A percentile compares a stretch with the other conserved stretches of the same genome.
Conservation (phyloP, 163 green algal genomes). For the Chlorella variabilis region DNA sequence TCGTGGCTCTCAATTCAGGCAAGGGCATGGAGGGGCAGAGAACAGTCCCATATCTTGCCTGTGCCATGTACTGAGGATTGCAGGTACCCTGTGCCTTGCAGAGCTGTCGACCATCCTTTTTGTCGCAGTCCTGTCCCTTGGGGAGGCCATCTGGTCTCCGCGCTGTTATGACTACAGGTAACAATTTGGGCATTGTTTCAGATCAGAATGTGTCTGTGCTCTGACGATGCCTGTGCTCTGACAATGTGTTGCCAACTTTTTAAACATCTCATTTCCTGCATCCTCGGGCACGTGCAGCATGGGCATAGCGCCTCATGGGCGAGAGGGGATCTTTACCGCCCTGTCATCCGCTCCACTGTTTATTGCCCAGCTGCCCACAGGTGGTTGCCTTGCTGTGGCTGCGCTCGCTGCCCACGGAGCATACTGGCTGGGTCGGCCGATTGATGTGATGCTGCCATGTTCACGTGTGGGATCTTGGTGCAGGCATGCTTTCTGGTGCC, state of each 20-base stretch:
- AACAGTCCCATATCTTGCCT: too few relatives aligned
- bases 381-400: neutral
- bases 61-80: neutral
- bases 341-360: slow-evolving; percentile 67
- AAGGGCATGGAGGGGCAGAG: too few relatives aligned
- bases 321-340: slow-evolving; percentile 66
- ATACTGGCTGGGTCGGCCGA: neutral
- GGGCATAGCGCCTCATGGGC: slow-evolving; percentile 60
- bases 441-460: neutral
- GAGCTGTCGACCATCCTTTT: slow-evolving; percentile 56
- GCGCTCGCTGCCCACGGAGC: too few relatives aligned
- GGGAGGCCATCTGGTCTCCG: slow-evolving; percentile 69
- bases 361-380: slow-evolving; percentile 66
- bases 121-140: slow-evolving; percentile 68
- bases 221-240: neutral
- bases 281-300: too few relatives aligned
- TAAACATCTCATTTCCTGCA: too few relatives aligned
- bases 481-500: slow-evolving; percentile 60
- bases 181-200: too few relatives aligned
- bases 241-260: too few relatives aligned
- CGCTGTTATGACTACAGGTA: slow-evolving; percentile 43
- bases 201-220: neutral
- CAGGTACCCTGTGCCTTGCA: neutral
- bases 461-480: too few relatives aligned
- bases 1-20: slow-evolving; percentile 44